Evolutionary conservation across 1,284 basidiomycete species (phyloP).

Genomic region (Ceratobasidium sp.): DNA sequence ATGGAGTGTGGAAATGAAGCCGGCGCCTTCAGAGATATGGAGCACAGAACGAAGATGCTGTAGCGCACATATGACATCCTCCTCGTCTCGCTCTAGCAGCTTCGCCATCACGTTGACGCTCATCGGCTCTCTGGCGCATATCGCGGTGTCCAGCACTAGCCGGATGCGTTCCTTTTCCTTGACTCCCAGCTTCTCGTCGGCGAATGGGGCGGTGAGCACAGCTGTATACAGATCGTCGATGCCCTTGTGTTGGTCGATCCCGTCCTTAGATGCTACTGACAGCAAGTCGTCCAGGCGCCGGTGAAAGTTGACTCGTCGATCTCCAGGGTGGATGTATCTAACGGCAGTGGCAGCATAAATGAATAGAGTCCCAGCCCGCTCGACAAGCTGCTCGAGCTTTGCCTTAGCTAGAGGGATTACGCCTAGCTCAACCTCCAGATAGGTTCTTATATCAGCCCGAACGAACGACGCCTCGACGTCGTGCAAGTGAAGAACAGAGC

Average conservation of each 20-base stretch:
- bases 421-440: neutral
- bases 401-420: neutral
- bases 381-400: neutral
- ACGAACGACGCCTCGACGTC: neutral
- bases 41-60: neutral
- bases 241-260: neutral
- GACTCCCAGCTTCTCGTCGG: neutral
- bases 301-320: neutral
- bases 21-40: neutral
- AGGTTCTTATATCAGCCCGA: neutral
- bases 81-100: neutral
- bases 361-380: neutral
- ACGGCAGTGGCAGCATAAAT: conserved; percentile 13
- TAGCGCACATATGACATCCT: neutral
- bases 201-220: conserved; percentile 1
- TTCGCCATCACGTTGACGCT: neutral
- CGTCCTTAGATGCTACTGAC: too few relatives aligned
- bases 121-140: conserved; percentile 4
- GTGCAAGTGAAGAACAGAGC: neutral
- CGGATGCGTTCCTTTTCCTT: neutral
- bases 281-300: neutral
- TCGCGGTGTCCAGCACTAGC: neutral
- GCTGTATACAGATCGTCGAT: conserved; percentile 2
- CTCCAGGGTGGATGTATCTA: conserved; percentile 5
- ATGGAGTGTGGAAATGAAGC: neutral